Evolutionary conservation across 2,329 filamentous ascomycete species (phyloP), one percentile per base, ranked within the genome.

Genomic region (Macrophomina phaseolina): DNA sequence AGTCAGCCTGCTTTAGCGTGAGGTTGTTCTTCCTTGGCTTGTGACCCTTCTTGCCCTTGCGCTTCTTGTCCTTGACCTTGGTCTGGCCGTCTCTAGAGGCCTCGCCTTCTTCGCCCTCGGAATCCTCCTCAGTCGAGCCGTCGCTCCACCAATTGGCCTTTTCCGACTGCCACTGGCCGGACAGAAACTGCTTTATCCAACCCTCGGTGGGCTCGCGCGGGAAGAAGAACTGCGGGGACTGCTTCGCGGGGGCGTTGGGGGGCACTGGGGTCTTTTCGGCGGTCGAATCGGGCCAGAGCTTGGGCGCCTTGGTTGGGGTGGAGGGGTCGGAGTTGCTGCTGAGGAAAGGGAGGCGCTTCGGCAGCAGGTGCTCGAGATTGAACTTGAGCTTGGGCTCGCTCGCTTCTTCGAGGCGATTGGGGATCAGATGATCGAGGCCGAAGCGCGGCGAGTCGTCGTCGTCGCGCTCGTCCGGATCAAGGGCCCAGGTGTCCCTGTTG

Each of bases 171-270:
- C 85, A 85, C 71, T 90, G 87, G 70, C 87, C 86, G n/a, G 89
- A 86, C n/a, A 92, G 89, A 74, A 94, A 92, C 69, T 92, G 90
- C 68, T 91, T 90, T 71, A 95, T 93, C 92, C 92, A 94, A 81
- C 93, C 91, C 77, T 94, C 90, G 0, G 91, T 93, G 64, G 94
- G 86, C 83, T 30, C 75, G 73, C 45, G 76, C 72, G 4, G 76
- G 76, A 67, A 72, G 63, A 68, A 72, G 66, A 68, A 70, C 69
- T 60, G 71, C 67, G 34, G 63, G 46, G 40, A 62, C 32, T 51
- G 28, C 48, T 51, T 45, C 23, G 40, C 18, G 48, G 36, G 30
- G 30, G 38, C 49, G 36, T 8, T 28, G 32, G 56, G 36, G 6
- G 56, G 56, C 12, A 55, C 51, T 4, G 61, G 66, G 16, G 49